These are phyloP conservation scores for Fusarium paranaense DNA, from an alignment of 2,329 filamentous ascomycete species.

Conservation along the genomic window DNA sequence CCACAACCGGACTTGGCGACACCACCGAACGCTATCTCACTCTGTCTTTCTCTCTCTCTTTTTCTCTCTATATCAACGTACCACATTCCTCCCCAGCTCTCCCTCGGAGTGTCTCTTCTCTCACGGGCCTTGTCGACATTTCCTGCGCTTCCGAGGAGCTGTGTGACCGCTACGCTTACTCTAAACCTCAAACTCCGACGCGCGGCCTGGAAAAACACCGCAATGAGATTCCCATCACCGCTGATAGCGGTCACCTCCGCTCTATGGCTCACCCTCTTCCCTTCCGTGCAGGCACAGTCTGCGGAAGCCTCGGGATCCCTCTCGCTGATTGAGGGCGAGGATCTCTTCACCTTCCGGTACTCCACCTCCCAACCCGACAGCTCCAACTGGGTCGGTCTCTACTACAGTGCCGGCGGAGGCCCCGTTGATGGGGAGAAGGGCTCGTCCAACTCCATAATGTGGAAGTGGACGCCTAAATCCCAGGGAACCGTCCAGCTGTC, in stretches of 20 bases:
- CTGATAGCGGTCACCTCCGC: conserved; percentile 21
- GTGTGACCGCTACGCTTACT: neutral
- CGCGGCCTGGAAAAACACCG: neutral
- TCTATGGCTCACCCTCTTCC: conserved; percentile 24
- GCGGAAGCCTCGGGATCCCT: conserved; percentile 24
- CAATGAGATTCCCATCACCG: conserved; percentile 29
- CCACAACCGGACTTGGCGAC: conserved; percentile 16
- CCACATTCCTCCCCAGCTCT: neutral
- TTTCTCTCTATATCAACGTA: neutral
- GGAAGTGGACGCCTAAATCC: conserved; percentile 47
- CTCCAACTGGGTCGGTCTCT: conserved; percentile 55
- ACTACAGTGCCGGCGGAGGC: conserved; percentile 48
- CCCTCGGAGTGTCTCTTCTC: neutral
- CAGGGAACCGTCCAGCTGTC: conserved; percentile 46
- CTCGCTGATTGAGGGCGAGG: conserved; percentile 23
- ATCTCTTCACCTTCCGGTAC: conserved; percentile 51
- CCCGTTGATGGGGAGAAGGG: conserved; percentile 48
- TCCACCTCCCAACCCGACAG: conserved; percentile 42
- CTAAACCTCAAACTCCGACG: neutral
- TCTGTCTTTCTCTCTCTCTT: neutral
- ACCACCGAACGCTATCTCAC: neutral
- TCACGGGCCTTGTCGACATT: neutral
- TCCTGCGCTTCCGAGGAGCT: neutral
- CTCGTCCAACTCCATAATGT: conserved; percentile 45
- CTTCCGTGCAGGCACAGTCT: conserved; percentile 19